Evolutionary conservation across 2,329 filamentous ascomycete species (phyloP), one percentile per base, ranked within the genome.

Genomic region (Aspergillus proliferans): DNA sequence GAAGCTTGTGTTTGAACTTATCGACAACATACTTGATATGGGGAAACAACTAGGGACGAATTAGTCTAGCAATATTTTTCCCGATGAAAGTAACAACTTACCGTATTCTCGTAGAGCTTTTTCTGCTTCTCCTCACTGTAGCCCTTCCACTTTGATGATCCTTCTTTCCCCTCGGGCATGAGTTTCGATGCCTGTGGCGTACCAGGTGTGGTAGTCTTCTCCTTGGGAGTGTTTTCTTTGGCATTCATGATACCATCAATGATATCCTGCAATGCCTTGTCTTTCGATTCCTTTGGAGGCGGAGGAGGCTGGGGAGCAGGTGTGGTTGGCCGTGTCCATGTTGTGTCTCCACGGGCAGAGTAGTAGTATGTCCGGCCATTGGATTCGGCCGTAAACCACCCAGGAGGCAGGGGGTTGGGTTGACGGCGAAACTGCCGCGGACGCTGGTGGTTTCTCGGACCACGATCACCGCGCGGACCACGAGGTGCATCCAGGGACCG

Each of bases 61-160:
- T 59, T 47, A 58, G 54, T 43, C 15, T 2, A 8, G 24, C n/a
- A 4, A 36, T 40, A 44, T 9, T 18, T 42, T 18, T 41, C 14
- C 8, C 30, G 19, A 8, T 18, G 34, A 14, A 4, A 7, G 6
- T 19, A 10, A 15, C 24, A 12, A 75, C 87, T 68, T 77, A 94
- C 89, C 46, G 90, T 95, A 64, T 91, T 91, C 68, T 96, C 91
- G 61, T 96, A 97, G 2, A 95, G 78, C 73, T 89, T 95, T 81
- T 90, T 94, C 70, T 93, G 88, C 71, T 96, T 96, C 56, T 96
- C 91, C 57, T 76, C 67, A 47, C 70, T 68, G 51, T 74, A 73
- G 46, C 71, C 76, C 61, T 74, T 77, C 58, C 76, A 76, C 43
- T 77, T 76, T 40, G 76, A 75, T 19, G 71, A 64, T 7, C 61